Percentiles rank a stretch among this genome's conserved stretches.
Evolutionary conservation across 139 green algal genomes (phyloP).

Genomic region (Haematococcus lacustris): DNA sequence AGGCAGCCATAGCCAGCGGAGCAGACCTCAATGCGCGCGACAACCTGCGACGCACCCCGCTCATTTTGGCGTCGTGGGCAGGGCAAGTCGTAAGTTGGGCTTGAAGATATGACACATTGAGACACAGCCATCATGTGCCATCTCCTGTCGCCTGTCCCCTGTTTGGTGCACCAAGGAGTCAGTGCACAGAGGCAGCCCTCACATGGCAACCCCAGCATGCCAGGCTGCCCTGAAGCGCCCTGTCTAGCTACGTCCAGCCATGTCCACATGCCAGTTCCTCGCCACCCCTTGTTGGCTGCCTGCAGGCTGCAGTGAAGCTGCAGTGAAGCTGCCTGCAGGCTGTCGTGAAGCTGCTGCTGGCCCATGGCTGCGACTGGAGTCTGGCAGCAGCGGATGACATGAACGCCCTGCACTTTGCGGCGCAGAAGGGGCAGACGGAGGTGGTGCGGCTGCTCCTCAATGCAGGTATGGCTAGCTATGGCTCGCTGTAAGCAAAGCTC

Average conservation of each 20-base stretch:
- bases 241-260: too few relatives aligned
- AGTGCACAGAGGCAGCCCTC: neutral
- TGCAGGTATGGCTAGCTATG: constrained; percentile 38
- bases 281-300: neutral
- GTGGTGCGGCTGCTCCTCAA: constrained; percentile 36
- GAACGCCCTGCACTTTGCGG: constrained; percentile 71
- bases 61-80: constrained; percentile 75
- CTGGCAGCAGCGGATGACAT: constrained; percentile 58
- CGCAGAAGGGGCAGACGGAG: constrained; percentile 55
- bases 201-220: neutral
- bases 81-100: constrained; percentile 40
- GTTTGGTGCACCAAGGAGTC: neutral
- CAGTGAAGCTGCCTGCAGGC: neutral
- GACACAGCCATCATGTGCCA: neutral
- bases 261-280: neutral
- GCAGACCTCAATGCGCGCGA: constrained; percentile 36
- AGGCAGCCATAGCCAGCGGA: neutral
- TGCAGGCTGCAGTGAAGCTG: neutral
- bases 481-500: too few relatives aligned
- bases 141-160: too few relatives aligned
- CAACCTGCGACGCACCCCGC: constrained; percentile 48
- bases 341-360: constrained; percentile 54
- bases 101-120: neutral
- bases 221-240: neutral
- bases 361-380: constrained; percentile 24